Percentiles rank a stretch among this genome's conserved stretches.
Evolutionary conservation across 305 asterid genomes (phyloP).

Genomic region (Withania somnifera): DNA sequence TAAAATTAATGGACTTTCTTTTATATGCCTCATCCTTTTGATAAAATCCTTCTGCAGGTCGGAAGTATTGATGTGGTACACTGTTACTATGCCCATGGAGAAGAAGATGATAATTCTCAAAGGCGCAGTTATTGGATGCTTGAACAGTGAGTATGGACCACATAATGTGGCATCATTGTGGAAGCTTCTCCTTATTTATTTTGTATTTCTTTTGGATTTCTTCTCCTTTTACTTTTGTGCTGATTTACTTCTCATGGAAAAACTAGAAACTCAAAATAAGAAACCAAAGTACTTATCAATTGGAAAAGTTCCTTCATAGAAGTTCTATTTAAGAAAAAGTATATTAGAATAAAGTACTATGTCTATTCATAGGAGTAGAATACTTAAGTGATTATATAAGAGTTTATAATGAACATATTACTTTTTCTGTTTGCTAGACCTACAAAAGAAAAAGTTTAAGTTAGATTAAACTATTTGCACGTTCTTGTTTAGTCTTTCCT

Average conservation of each 20-base stretch:
- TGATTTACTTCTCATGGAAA: not conserved
- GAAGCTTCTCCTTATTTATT: not conserved
- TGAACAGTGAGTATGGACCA: slow-evolving; percentile 59
- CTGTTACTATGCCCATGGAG: slow-evolving; percentile 98
- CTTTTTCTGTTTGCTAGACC: not conserved
- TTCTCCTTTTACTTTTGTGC: not conserved
- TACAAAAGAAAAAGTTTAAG: not conserved
- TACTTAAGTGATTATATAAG: not conserved
- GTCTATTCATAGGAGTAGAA: not conserved
- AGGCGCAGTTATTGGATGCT: slow-evolving; percentile 99
- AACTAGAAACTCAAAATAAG: not conserved
- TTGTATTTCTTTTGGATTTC: slow-evolving; percentile 3
- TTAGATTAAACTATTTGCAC: not conserved
- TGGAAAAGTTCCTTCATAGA: not conserved
- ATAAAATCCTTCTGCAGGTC: slow-evolving; percentile 43
- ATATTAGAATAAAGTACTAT: not conserved
- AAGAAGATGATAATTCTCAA: slow-evolving; percentile 80
- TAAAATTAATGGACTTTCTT: not conserved
- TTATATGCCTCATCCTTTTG: slow-evolving; percentile 1
- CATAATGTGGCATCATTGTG: not conserved
- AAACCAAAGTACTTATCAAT: not conserved
- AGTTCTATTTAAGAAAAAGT: not conserved
- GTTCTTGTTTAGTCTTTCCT: not conserved
- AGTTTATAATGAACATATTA: not conserved
- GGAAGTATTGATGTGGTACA: slow-evolving; percentile 93